Evolutionary conservation across 2,329 filamentous ascomycete species (phyloP), one percentile per base, ranked within the genome.

Genomic region (Aureobasidium sp.): DNA sequence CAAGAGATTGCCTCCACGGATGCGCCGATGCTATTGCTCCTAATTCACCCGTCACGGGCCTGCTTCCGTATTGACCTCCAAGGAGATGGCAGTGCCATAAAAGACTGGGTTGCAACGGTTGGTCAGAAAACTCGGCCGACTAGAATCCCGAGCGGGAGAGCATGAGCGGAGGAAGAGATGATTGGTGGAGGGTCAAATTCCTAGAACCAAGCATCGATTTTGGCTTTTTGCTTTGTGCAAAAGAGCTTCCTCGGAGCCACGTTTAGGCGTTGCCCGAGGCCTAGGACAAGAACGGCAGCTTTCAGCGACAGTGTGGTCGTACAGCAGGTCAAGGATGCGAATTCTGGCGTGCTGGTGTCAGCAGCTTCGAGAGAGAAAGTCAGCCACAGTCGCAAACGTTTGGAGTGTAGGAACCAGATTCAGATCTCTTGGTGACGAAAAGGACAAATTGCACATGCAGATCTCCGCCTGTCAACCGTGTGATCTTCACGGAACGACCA

Each of bases 391-490:
- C 15, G n/a, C 29, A 17, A 57, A 45, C 27, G 53, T 20, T 37
- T 48, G 20, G 7, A 29, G 41, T 59, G 29, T 29, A 59, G 20
- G 17, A 47, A 17, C 44, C 42, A 59, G 31, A 59, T 48, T 48
- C 41, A 47, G 44, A 44, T 59, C 44, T 36, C 20, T 25, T 17
- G 9, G n/a, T 48, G 55, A 47, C 42, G 55, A 39, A 51, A 60
- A 34, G 34, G 37, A 51, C 45, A 60, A 60, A 51, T 60, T 60
- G 45, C 57, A 51, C 7, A 60, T 51, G 57, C 45, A 60, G 57
- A 60, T 60, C 57, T 60, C 57, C 57, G 44, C 44, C 57, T 49
- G 44, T 60, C 45, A 51, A 60, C 36, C 45, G 57, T 51, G 41
- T 51, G 57, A 60, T 60, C 57, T 60, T 42, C 57, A 60, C 45